Evolutionary conservation across 2,329 filamentous ascomycete genomes (phyloP).

Genomic region (Knufia petricola): DNA sequence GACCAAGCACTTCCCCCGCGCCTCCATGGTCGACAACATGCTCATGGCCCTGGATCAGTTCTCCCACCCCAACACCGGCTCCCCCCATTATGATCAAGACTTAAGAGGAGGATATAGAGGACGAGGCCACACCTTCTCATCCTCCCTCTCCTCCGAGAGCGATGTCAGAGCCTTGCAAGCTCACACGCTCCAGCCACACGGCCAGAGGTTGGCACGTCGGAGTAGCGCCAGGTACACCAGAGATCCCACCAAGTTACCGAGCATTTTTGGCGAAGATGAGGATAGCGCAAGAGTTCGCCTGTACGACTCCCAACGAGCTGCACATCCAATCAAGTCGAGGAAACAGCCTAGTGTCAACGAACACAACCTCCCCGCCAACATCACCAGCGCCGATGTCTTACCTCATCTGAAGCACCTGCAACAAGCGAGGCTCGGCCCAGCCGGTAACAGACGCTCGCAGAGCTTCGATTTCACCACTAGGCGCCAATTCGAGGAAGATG

Average conservation of each 20-base stretch:
- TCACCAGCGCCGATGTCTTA: constrained; percentile 66
- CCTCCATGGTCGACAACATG: constrained; percentile 94
- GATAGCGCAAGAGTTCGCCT: constrained; percentile 30
- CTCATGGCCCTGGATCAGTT: constrained; percentile 84
- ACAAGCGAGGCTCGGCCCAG: constrained; percentile 15
- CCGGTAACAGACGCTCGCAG: constrained; percentile 32
- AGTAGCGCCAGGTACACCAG: constrained; percentile 17
- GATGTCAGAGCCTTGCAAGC: constrained; percentile 29
- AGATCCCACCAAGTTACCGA: constrained; percentile 51
- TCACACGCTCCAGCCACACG: constrained; percentile 21
- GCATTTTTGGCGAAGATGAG: constrained; percentile 41
- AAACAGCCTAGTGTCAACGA: constrained; percentile 43
- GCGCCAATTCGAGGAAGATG: constrained; percentile 17
- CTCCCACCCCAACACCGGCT: constrained; percentile 33
- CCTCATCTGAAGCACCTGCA: constrained; percentile 30
- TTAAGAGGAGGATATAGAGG: constrained; percentile 32
- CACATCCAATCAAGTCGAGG: constrained; percentile 21
- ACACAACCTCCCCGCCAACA: constrained; percentile 61
- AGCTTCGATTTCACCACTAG: constrained; percentile 37
- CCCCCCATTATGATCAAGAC: constrained; percentile 20
- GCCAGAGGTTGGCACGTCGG: constrained; percentile 22
- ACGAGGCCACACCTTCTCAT: constrained; percentile 51
- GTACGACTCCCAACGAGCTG: constrained; percentile 27
- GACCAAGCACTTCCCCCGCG: constrained; percentile 65
- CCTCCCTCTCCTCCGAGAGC: constrained; percentile 49